Conservation (phyloP, 176 grass and related monocot species). For the Oropetium thomaeum region DNA sequence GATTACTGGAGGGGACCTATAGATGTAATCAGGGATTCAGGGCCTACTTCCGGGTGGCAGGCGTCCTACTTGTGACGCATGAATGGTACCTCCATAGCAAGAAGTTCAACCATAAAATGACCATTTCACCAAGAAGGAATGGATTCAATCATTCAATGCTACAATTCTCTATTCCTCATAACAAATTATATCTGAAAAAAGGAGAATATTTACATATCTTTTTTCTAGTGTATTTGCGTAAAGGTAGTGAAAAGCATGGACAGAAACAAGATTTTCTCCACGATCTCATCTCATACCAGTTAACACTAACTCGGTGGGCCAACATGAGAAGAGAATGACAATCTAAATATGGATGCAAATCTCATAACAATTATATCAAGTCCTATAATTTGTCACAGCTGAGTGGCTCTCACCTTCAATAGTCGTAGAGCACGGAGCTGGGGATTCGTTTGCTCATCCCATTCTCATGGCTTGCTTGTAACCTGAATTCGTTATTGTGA, state of each 20-base stretch:
- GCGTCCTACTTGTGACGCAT: no score
- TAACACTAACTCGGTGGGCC: not conserved
- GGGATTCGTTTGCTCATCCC: not conserved
- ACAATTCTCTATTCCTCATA: not conserved
- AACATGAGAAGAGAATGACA: not conserved
- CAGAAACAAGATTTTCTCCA: not conserved
- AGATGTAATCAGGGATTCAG: not conserved
- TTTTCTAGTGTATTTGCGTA: not conserved
- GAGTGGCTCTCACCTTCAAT: conserved; percentile 21
- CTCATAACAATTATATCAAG: conserved; percentile 3
- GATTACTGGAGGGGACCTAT: not conserved
- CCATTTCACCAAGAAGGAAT: not conserved
- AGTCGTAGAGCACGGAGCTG: not conserved
- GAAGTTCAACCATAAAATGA: not conserved
- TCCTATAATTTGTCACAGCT: not conserved
- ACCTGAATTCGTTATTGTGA: not conserved
- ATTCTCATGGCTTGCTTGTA: not conserved
- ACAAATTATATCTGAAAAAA: not conserved
- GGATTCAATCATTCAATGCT: not conserved
- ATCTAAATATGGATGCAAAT: not conserved
- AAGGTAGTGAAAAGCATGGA: not conserved
- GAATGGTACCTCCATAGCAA: not conserved
- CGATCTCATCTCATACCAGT: not conserved
- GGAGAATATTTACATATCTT: conserved; percentile 1
- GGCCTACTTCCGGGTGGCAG: not conserved